These are phyloP conservation scores for Fusarium virguliforme DNA, from an alignment of 2,329 filamentous ascomycete genomes.

Conservation along the genomic window DNA sequence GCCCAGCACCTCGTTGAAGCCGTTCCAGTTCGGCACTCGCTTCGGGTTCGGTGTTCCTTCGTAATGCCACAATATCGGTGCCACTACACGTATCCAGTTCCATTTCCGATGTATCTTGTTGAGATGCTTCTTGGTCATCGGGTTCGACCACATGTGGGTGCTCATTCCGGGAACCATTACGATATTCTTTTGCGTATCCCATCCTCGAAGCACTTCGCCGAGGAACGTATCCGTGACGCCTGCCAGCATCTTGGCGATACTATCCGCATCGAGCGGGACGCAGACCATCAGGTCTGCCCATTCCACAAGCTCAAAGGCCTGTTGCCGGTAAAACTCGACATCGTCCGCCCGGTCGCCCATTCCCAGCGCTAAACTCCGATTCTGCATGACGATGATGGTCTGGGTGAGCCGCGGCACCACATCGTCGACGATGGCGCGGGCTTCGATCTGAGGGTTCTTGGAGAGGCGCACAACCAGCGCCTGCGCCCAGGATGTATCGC, in stretches of 20 bases:
- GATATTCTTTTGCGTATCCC: constrained; percentile 89
- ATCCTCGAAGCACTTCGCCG: constrained; percentile 85
- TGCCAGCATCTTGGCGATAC: constrained; percentile 88
- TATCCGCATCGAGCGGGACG: constrained; percentile 87
- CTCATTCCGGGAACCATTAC: constrained; percentile 92
- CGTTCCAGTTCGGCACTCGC: constrained; percentile 73
- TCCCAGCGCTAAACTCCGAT: constrained; percentile 60
- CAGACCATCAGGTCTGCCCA: constrained; percentile 93
- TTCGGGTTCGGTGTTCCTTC: constrained; percentile 68
- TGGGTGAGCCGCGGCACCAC: constrained; percentile 75
- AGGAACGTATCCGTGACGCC: constrained; percentile 87
- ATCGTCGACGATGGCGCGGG: constrained; percentile 76
- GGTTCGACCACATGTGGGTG: constrained; percentile 89
- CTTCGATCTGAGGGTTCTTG: constrained; percentile 74
- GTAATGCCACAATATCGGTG: constrained; percentile 88
- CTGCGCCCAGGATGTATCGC: constrained; percentile 77
- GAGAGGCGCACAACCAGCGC: constrained; percentile 77
- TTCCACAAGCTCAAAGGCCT: constrained; percentile 79
- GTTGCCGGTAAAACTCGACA: constrained; percentile 67
- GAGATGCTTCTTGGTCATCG: constrained; percentile 89
- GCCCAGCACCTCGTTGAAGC: constrained; percentile 79
- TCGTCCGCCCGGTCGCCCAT: constrained; percentile 60
- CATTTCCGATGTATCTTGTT: constrained; percentile 87
- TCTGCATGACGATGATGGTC: constrained; percentile 74
- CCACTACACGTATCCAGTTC: constrained; percentile 88